Conservation (phyloP, 108 stramenopile genomes). For the Skeletonema tropicum region DNA sequence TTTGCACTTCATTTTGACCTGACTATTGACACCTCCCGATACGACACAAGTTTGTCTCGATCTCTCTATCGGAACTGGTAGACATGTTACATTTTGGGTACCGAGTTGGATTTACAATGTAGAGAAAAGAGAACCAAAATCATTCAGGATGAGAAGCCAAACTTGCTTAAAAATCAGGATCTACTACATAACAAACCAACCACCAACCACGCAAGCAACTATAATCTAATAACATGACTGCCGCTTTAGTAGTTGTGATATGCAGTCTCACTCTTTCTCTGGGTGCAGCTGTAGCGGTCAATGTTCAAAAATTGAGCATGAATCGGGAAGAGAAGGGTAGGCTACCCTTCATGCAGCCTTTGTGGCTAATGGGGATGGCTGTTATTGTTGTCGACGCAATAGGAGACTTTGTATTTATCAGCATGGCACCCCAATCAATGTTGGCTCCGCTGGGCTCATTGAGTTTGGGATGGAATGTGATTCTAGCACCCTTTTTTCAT, state of each 20-base stretch:
- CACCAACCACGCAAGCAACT: no score
- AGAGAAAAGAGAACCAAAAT: no score
- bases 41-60: no score
- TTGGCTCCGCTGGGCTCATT: slow-evolving; percentile 51
- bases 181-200: no score
- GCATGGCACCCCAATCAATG: slow-evolving; percentile 56
- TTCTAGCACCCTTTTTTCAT: slow-evolving; percentile 44
- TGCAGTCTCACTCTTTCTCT: slow-evolving; percentile 31
- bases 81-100: no score
- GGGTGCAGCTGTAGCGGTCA: slow-evolving; percentile 31
- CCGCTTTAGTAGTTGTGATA: not conserved
- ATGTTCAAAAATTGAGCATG: slow-evolving; percentile 43
- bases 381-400: slow-evolving; percentile 31
- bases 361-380: slow-evolving; percentile 41
- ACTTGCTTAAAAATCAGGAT: no score
- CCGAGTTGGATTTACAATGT: no score
- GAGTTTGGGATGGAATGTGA: slow-evolving; percentile 50
- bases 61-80: no score
- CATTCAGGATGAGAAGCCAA: no score
- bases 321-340: slow-evolving; percentile 18
- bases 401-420: slow-evolving; percentile 52
- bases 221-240: not conserved
- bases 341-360: slow-evolving; percentile 38
- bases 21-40: no score
- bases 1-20: no score